These are phyloP conservation scores for Linum trigynum DNA, from an alignment of 345 rosid species.

Conservation along the genomic window DNA sequence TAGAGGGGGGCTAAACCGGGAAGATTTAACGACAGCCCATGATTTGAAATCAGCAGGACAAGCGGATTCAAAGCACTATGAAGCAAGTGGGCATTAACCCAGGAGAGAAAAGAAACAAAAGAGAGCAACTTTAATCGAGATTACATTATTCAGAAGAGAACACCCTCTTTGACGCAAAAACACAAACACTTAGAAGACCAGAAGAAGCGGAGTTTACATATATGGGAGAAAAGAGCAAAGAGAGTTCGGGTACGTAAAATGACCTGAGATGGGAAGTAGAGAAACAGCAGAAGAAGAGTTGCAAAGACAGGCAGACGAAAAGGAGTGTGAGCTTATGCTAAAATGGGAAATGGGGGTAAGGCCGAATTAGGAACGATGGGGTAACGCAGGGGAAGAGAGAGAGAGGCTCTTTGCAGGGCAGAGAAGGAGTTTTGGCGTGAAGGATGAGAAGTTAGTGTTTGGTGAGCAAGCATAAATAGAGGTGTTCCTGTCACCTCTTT, in stretches of 20 bases:
- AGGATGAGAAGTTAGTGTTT: constrained; percentile 20
- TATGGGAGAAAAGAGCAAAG: neutral
- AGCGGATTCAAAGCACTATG: constrained; percentile 11
- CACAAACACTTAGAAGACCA: neutral
- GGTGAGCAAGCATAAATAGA: constrained; percentile 32
- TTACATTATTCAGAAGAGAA: constrained; percentile 28
- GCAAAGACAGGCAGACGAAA: neutral
- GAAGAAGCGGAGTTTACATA: constrained; percentile 1
- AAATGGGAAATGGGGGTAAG: neutral
- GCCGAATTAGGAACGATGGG: neutral
- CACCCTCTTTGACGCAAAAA: constrained; percentile 9
- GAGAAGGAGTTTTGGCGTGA: constrained; percentile 33
- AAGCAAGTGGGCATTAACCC: constrained; percentile 25
- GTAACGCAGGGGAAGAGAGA: neutral
- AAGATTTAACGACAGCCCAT: constrained; percentile 36
- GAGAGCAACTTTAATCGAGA: constrained; percentile 13
- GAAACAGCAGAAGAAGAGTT: neutral
- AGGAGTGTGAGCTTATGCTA: neutral
- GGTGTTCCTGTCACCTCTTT: neutral
- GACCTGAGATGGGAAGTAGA: constrained; percentile 7
- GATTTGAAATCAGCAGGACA: constrained; percentile 11
- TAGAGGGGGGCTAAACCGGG: no score
- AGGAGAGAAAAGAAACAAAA: constrained; percentile 8
- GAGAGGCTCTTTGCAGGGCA: constrained; percentile 9
- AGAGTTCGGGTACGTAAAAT: constrained; percentile 5